Percentiles rank a stretch among this genome's conserved stretches.
Conservation (phyloP, 768 basidiomycete genomes). For the Xerocomellus amylosporus region DNA sequence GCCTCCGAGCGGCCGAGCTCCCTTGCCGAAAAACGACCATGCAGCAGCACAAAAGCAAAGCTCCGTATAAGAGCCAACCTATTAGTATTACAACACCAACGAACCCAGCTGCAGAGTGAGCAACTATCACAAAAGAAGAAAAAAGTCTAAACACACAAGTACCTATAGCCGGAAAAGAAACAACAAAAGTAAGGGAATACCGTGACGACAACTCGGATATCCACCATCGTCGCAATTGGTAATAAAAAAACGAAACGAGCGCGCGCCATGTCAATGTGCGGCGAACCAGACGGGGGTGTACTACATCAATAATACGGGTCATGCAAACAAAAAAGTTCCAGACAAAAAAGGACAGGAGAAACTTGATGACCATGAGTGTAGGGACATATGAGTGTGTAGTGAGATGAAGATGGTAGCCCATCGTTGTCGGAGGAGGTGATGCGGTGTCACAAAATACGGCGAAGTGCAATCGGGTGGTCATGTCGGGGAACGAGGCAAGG, state of each 20-base stretch:
- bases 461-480: neutral
- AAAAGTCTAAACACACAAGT: neutral
- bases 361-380: neutral
- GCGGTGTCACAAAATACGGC: neutral
- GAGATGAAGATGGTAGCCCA: neutral
- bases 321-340: neutral
- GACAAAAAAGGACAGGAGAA: neutral
- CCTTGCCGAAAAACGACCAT: too few species aligned
- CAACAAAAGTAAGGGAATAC: neutral
- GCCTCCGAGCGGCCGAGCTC: too few species aligned
- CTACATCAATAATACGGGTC: neutral
- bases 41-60: too few species aligned
- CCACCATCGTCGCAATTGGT: neutral
- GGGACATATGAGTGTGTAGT: neutral
- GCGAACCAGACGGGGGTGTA: neutral
- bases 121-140: neutral
- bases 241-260: neutral
- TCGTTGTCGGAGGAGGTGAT: neutral
- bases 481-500: constrained; percentile 13
- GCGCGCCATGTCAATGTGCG: neutral
- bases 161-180: neutral
- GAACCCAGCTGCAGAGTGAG: neutral
- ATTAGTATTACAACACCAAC: neutral
- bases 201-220: neutral
- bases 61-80: neutral